Base-by-base conservation (phyloP, 768 basidiomycete genomes). In the Boletus speciosus region DNA sequence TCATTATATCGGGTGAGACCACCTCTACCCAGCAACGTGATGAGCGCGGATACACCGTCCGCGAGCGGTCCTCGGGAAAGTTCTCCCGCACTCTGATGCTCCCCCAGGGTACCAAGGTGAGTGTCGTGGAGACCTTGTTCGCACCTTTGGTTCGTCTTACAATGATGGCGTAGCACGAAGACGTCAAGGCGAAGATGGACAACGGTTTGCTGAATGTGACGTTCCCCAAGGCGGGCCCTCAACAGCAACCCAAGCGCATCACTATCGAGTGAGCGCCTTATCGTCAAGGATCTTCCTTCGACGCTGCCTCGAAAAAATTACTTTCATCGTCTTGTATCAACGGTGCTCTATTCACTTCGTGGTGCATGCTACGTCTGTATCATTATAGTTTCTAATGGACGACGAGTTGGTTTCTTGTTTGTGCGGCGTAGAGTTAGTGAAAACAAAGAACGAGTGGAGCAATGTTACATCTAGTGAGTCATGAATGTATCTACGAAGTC, bases 1-100 rank as follows among this genome's bases (percentile, higher is more conserved):
- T 85, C 47, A 78, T 66, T 42, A 63, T 85, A 45, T 77, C 81
- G 4, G 84, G 81, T 10, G 78, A 85, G 68, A 70, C 61, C 23
- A 73, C 66, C 41, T 44, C 61, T 39, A 61, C 66, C 6, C 47
- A 65, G 12, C 59, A 77, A 25, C 68, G 67, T 34, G 68, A 78
- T 3, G 74, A 69, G 50, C 53, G 56, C 25, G 72, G 72, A 7
- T 76, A 66, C 45, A 59, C 65, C 6, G 66, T 76, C 14, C 70
- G 70, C 54, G 81, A 84, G 66, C 70, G 81, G 46, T 69, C 73
- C 35, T 76, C 57, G 41, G 81, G 82, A 38, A 77, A 68, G 46
- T 81, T 81, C 62, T 71, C 77, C 41, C 71, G 82, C 19, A 73
- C 74, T 1, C 47, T 83, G 52, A 70, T 75, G 35, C 70, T 83